phyloP scores from a whole-genome alignment of 2,329 filamentous ascomycete genomes.

The Cercospora nicotianae region DNA sequence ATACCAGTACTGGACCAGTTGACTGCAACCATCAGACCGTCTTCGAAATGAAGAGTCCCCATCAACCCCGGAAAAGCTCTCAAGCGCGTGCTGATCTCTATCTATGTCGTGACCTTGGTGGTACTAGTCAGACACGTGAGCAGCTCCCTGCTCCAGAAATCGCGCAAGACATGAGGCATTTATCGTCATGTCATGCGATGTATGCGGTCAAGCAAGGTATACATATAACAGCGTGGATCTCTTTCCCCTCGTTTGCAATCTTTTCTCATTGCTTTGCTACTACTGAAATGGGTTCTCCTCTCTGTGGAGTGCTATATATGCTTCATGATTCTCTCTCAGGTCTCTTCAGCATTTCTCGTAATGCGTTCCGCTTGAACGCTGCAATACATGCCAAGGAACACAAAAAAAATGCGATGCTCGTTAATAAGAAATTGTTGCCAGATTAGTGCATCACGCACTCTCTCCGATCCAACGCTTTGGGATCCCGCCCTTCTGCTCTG shows the following conservation, averaged over 20 bases:
- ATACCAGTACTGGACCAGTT: not conserved
- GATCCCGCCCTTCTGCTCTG: slow-evolving; percentile 24
- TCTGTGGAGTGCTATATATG: slow-evolving; percentile 5
- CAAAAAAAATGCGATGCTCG: slow-evolving; percentile 2
- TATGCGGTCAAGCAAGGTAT: not conserved
- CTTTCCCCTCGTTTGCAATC: not conserved
- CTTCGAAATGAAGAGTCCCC: not conserved
- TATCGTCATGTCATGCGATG: slow-evolving; percentile 2
- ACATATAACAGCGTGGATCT: not conserved
- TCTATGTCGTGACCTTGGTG: not conserved
- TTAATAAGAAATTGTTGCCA: not conserved
- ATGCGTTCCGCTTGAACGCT: slow-evolving; percentile 24
- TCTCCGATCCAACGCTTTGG: slow-evolving; percentile 36
- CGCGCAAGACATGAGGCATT: slow-evolving; percentile 4
- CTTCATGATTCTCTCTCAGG: not conserved
- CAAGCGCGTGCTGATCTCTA: not conserved
- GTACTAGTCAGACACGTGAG: slow-evolving; percentile 6
- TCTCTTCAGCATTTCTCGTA: slow-evolving; percentile 10
- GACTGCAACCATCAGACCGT: not conserved
- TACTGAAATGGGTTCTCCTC: not conserved
- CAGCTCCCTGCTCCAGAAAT: slow-evolving; percentile 2
- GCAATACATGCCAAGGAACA: slow-evolving; percentile 10
- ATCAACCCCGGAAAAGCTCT: not conserved
- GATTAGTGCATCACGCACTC: slow-evolving; percentile 29
- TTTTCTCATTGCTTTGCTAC: slow-evolving; percentile 5